These are phyloP conservation scores for Pleurotus eryngii DNA, from an alignment of 768 basidiomycete species.

Conservation along the genomic window DNA sequence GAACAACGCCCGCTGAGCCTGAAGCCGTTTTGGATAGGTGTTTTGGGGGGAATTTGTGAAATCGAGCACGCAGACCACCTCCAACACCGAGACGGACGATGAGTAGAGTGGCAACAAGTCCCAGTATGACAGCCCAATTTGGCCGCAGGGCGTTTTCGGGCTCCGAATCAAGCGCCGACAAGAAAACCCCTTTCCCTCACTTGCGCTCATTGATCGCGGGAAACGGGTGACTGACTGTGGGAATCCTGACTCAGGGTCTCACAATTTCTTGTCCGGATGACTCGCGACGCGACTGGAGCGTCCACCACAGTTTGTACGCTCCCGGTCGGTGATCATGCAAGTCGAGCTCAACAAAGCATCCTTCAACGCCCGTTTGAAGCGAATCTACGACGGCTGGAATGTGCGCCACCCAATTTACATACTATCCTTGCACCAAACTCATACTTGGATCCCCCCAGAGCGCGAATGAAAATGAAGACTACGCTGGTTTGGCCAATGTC, in stretches of 20 bases:
- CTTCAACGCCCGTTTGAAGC: constrained; percentile 56
- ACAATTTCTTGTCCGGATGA: neutral
- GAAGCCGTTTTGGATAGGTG: constrained; percentile 65
- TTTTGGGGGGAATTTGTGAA: constrained; percentile 35
- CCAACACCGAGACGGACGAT: constrained; percentile 39
- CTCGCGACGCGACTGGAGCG: constrained; percentile 5
- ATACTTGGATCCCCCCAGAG: constrained; percentile 35
- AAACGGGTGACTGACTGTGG: neutral
- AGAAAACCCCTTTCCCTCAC: neutral
- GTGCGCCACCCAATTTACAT: constrained; percentile 34
- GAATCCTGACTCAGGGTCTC: neutral
- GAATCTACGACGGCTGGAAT: constrained; percentile 60
- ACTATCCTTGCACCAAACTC: constrained; percentile 9
- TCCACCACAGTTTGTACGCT: neutral
- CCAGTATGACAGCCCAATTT: constrained; percentile 18
- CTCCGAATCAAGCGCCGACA: constrained; percentile 32
- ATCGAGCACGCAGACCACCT: constrained; percentile 37
- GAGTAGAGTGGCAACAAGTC: constrained; percentile 37
- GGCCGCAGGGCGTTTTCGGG: constrained; percentile 18
- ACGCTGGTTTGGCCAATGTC: constrained; percentile 58
- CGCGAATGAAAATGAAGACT: constrained; percentile 69
- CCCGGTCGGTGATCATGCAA: constrained; percentile 38
- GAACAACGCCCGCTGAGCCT: constrained; percentile 62
- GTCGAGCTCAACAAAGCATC: constrained; percentile 69
- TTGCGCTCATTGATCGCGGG: neutral